Evolutionary conservation across 345 rosid species (phyloP), one percentile per base, ranked within the genome.

Genomic region (Psidium guajava): DNA sequence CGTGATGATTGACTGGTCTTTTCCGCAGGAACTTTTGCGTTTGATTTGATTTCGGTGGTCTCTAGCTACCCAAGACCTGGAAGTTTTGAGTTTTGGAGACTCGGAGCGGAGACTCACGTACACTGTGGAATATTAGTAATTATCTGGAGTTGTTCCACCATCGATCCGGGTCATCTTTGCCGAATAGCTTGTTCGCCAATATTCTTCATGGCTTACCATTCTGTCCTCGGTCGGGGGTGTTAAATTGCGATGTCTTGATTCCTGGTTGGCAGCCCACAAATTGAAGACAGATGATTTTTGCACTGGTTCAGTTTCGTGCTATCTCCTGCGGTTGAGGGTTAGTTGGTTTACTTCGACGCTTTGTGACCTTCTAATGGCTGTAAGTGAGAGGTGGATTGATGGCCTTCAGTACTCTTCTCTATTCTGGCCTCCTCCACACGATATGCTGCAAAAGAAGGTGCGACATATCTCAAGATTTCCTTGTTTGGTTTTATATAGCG

Each of bases 301-400:
- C 24, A 18, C 77, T 32, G 47, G 77, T 69, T 32, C 47, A 10
- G 13, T 69, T 18, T 18, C 47, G 77, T 69, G 8, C 47, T 18
- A 32, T 69, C 24, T 32, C 77, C 44, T 69, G 77, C 47, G 24
- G 44, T 8, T 40, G 77, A 69, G 77, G 77, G 77, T 44, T 1
- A 32, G 77, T 32, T 15, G 77, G 47, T 69, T 69, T 69, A 11
- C 44, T 16, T 69, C 24, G 4, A 16, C 77, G 47, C 77, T 32
- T 18, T 9, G 21, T 4, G 77, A 69, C 13, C 77, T 8, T 69
- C 44, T 69, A 36, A 69, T 69, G 77, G 77, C 77, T 90, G 90
- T 94, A 85, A 92, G 95, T 55, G 98, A 92, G 93, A 92, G 97
- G 87, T 97, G 99, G 99, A 94, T 93, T 86, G 98, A 95, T 89